Evolutionary conservation across 202 grass and related monocot species (phyloP).

Genomic region (Elaeis oleifera): DNA sequence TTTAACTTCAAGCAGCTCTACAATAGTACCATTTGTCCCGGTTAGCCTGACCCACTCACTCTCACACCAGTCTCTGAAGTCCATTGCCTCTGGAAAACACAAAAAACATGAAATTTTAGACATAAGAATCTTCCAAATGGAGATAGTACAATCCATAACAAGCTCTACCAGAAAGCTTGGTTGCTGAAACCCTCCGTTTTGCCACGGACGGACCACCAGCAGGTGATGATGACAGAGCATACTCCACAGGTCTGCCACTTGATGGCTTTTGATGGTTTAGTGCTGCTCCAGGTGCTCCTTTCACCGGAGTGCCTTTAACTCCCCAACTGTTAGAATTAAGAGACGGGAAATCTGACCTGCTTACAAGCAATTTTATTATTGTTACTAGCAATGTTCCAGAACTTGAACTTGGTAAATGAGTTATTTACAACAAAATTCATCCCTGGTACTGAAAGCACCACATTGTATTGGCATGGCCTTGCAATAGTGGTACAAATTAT

Average conservation of each 20-base stretch:
- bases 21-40: slow-evolving; percentile 62
- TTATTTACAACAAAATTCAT: too few relatives aligned
- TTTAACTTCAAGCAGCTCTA: background rate
- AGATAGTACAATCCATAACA: background rate
- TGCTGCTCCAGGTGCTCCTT: slow-evolving; percentile 31
- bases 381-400: too few relatives aligned
- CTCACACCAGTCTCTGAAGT: slow-evolving; percentile 77
- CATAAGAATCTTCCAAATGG: slow-evolving; percentile 1
- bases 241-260: slow-evolving; percentile 27
- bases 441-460: too few relatives aligned
- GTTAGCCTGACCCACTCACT: slow-evolving; percentile 80
- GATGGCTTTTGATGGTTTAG: slow-evolving; percentile 50
- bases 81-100: slow-evolving; percentile 56
- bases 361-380: background rate
- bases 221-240: slow-evolving; percentile 27
- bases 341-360: slow-evolving; percentile 61
- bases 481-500: too few relatives aligned
- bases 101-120: slow-evolving; percentile 17
- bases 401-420: too few relatives aligned
- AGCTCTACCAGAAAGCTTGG: slow-evolving; percentile 48
- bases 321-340: slow-evolving; percentile 47
- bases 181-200: slow-evolving; percentile 28
- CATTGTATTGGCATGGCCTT: too few relatives aligned
- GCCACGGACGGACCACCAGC: background rate
- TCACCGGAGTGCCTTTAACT: slow-evolving; percentile 23